Evolutionary conservation across 768 basidiomycete genomes (phyloP).

Genomic region (Coprinopsis sp.): DNA sequence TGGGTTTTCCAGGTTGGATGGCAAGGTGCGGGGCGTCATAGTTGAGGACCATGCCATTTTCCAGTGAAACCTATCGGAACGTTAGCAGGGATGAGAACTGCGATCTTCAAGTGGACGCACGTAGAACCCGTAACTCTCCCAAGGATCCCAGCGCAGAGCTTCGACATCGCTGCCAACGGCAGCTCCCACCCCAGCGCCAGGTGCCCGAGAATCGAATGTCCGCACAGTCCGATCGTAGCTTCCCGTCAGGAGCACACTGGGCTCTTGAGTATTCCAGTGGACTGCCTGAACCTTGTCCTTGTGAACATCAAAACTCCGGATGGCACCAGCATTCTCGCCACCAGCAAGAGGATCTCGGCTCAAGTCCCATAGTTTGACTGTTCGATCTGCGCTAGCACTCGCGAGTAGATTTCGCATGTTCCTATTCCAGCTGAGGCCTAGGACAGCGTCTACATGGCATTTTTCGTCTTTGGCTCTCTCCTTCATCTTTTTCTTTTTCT

Average conservation of each 20-base stretch:
- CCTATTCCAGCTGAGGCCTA: constrained; percentile 91
- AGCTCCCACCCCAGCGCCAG: constrained; percentile 78
- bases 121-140: constrained; percentile 84
- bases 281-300: constrained; percentile 96
- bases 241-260: constrained; percentile 87
- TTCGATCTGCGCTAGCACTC: constrained; percentile 88
- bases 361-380: constrained; percentile 97
- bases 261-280: constrained; percentile 88
- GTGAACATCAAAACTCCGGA: constrained; percentile 82
- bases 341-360: constrained; percentile 51
- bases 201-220: constrained; percentile 87
- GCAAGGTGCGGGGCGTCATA: constrained; percentile 85
- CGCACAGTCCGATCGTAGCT: constrained; percentile 95
- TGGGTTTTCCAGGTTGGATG: constrained; percentile 58
- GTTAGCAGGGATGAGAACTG: not conserved
- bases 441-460: constrained; percentile 91
- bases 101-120: constrained; percentile 41
- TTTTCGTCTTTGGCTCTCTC: constrained; percentile 54
- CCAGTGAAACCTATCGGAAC: constrained; percentile 71
- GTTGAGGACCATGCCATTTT: constrained; percentile 90
- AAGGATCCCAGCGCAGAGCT: constrained; percentile 92
- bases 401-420: constrained; percentile 87
- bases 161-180: constrained; percentile 90
- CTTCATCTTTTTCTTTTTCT: constrained; percentile 87
- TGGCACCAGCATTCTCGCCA: constrained; percentile 54